Percentiles rank a stretch among this genome's conserved stretches.
Evolutionary conservation across 2,329 filamentous ascomycete genomes (phyloP).

Genomic region (Paraphaeosphaeria sporulosa): DNA sequence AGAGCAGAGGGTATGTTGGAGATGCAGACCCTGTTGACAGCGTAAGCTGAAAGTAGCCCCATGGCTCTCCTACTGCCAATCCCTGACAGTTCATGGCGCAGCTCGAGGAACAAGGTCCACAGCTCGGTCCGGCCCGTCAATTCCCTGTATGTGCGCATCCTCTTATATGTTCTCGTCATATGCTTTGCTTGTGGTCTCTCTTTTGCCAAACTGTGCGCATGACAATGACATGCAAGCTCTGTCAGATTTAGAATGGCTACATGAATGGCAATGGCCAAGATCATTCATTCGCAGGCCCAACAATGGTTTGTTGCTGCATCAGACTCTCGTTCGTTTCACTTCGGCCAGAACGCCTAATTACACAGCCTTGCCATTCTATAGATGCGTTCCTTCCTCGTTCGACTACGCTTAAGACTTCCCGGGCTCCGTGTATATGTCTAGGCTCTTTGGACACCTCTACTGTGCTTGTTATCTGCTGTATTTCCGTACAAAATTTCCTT

Average conservation of each 20-base stretch:
- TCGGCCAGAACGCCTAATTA: too few species aligned
- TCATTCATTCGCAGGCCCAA: not conserved
- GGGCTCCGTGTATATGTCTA: not conserved
- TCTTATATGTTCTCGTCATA: not conserved
- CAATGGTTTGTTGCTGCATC: not conserved
- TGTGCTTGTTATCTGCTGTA: not conserved
- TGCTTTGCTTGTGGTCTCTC: not conserved
- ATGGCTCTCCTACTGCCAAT: conserved; percentile 2
- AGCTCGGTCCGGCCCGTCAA: not conserved
- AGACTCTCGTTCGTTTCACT: not conserved
- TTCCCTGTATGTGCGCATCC: not conserved
- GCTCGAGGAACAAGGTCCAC: not conserved
- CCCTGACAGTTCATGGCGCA: not conserved
- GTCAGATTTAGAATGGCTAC: not conserved
- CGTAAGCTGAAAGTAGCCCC: not conserved
- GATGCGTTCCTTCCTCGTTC: too few species aligned
- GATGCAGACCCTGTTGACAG: conserved; percentile 4
- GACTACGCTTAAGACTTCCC: too few species aligned
- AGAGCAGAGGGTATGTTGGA: not conserved
- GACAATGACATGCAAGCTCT: conserved; percentile 2
- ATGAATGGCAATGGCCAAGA: not conserved
- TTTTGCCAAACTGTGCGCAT: not conserved
- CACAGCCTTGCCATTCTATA: too few species aligned
- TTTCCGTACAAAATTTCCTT: not conserved
- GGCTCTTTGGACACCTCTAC: not conserved